These are phyloP conservation scores for Prototheca wickerhamii DNA, from an alignment of 163 green algal species.

Conservation along the genomic window DNA sequence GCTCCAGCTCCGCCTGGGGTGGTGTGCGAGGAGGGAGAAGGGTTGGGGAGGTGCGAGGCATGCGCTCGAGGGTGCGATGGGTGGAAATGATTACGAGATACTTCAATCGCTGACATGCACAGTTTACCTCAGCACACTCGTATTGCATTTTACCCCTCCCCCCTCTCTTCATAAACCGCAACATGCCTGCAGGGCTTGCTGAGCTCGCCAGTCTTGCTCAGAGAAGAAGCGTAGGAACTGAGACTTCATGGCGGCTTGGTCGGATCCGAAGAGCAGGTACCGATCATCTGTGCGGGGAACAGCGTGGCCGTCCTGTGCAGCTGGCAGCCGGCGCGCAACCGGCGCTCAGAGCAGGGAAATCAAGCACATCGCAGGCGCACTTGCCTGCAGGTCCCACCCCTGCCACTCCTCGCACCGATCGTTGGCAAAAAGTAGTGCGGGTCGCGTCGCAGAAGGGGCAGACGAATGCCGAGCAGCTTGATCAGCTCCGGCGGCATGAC, in stretches of 20 bases:
- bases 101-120: too few species aligned
- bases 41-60: background rate
- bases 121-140: too few species aligned
- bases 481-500: slow-evolving; percentile 56
- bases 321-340: background rate
- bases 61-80: too few species aligned
- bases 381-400: too few species aligned
- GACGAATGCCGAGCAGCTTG: slow-evolving; percentile 27
- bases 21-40: background rate
- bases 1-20: slow-evolving; percentile 33
- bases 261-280: slow-evolving; percentile 50
- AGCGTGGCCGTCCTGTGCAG: background rate
- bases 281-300: slow-evolving; percentile 3
- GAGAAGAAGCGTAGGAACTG: slow-evolving; percentile 56
- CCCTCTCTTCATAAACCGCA: background rate
- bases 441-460: slow-evolving; percentile 38
- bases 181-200: background rate
- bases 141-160: too few species aligned
- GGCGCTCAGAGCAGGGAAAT: too few species aligned
- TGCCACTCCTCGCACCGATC: slow-evolving; percentile 10
- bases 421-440: slow-evolving; percentile 61
- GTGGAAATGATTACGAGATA: background rate
- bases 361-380: too few species aligned
- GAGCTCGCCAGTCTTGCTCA: background rate
- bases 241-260: slow-evolving; percentile 19